Evolutionary conservation across 768 basidiomycete species (phyloP), one percentile per base, ranked within the genome.

Genomic region (Lyophyllum semitale): DNA sequence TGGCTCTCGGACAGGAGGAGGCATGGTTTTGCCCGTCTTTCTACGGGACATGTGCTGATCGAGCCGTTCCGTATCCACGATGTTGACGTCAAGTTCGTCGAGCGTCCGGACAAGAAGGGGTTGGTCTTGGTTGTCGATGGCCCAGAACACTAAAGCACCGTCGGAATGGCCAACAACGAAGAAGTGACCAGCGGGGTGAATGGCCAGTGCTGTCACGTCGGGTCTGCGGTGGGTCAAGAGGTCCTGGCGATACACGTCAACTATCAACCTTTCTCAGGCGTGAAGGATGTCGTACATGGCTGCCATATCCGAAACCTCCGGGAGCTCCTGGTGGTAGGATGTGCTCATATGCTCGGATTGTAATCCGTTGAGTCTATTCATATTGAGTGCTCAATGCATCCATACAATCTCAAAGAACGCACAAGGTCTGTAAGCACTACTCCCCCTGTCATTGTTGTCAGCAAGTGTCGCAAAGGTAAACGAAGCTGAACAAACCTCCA

Each of bases 121-220:
- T 49, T 83, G 82, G 53, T 88, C 85, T 57, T 88, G 81, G 59
- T 95, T 91, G 42, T 89, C 85, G 2, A 87, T 72, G 0, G 89
- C 85, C 88, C 92, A 94, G 66, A 95, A 91, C 4, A 87, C 83
- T 29, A 96, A 79, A 48, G 83, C 86, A 8, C 94, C 93, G 67
- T 96, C 94, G 17, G 83, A 77, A 64, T 95, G 82, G 0, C 94
- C 93, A 12, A 84, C 87, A 20, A 83, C 90, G 56, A 96, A 88
- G 56, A 92, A 77, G 55, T 92, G 85, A 0, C 76, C 88, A 32
- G 87, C 74, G 5, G 92, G 91, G 66, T 94, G 85, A 59, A 93
- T 76, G 3, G 87, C 77, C 4, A 94, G 59, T 26, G 84, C 81
- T 0, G 88, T 92, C 7, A 90, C 88, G n/a, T 77, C 72, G 1